Percentiles rank a stretch among this genome's conserved stretches.
Evolutionary conservation across 768 basidiomycete species (phyloP).

Genomic region (Boletus patriciae): DNA sequence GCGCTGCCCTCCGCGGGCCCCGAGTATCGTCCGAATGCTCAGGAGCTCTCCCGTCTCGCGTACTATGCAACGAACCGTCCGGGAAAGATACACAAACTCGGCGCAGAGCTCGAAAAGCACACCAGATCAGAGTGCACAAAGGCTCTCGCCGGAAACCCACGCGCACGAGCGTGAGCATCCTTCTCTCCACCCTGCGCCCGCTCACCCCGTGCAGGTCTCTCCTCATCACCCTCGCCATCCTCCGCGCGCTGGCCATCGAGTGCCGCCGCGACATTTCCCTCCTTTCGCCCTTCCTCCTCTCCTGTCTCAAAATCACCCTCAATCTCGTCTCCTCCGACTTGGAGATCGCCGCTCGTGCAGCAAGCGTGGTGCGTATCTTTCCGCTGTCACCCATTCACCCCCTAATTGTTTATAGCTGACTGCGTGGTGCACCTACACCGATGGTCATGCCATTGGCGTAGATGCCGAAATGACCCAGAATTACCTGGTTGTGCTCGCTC

Average conservation of each 20-base stretch:
- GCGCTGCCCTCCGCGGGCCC: slow-evolving; percentile 72
- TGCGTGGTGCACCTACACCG: slow-evolving; percentile 90
- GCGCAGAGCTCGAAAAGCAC: slow-evolving; percentile 74
- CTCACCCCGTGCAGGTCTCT: slow-evolving; percentile 52
- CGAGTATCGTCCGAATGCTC: slow-evolving; percentile 76
- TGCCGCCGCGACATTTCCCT: slow-evolving; percentile 82
- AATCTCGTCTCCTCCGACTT: slow-evolving; percentile 59
- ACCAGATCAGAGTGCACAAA: slow-evolving; percentile 62
- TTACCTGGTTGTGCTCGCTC: slow-evolving; percentile 66
- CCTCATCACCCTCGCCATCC: slow-evolving; percentile 79
- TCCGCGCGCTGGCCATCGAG: slow-evolving; percentile 80
- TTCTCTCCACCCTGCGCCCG: neutral
- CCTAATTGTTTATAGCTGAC: slow-evolving; percentile 59
- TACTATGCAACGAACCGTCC: slow-evolving; percentile 87
- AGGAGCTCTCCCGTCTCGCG: slow-evolving; percentile 81
- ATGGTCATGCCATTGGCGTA: slow-evolving; percentile 78
- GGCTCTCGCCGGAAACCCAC: slow-evolving; percentile 67
- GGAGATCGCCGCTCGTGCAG: slow-evolving; percentile 74
- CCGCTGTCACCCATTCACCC: neutral
- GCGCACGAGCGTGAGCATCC: slow-evolving; percentile 71
- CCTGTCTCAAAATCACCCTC: slow-evolving; percentile 60
- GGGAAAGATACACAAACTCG: slow-evolving; percentile 76
- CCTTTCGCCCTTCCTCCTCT: slow-evolving; percentile 66
- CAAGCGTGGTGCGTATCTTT: slow-evolving; percentile 64
- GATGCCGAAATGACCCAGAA: slow-evolving; percentile 67